Percentiles rank a stretch among this genome's conserved stretches.
Conservation (phyloP, 2,329 filamentous ascomycete species). For the Xylariales sp. region DNA sequence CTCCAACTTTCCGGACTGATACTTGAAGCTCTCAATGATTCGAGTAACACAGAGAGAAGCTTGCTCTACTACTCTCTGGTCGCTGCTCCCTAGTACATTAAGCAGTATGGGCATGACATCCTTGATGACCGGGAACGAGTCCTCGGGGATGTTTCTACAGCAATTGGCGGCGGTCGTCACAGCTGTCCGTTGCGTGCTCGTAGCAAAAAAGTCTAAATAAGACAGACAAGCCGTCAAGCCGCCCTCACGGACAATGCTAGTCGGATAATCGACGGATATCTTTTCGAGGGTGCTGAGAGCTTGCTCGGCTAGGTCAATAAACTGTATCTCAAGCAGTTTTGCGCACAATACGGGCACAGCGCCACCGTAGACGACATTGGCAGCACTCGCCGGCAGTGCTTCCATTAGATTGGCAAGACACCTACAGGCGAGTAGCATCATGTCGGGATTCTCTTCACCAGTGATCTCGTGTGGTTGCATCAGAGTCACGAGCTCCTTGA, state of each 20-base stretch:
- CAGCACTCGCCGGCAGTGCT: slow-evolving; percentile 83
- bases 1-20: slow-evolving; percentile 81
- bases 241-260: slow-evolving; percentile 91
- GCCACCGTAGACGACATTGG: slow-evolving; percentile 95
- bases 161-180: slow-evolving; percentile 98
- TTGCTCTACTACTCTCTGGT: slow-evolving; percentile 95
- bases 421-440: slow-evolving; percentile 94
- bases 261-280: slow-evolving; percentile 93
- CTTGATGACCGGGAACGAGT: slow-evolving; percentile 84
- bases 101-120: slow-evolving; percentile 96
- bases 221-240: slow-evolving; percentile 93
- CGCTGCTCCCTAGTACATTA: slow-evolving; percentile 84
- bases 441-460: slow-evolving; percentile 86
- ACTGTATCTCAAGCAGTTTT: slow-evolving; percentile 92
- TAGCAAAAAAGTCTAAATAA: slow-evolving; percentile 96
- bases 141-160: slow-evolving; percentile 91
- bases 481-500: slow-evolving; percentile 85
- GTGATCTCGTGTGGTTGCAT: slow-evolving; percentile 86
- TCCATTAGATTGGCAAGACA: slow-evolving; percentile 98
- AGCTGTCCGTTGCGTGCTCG: slow-evolving; percentile 91
- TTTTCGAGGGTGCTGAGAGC: slow-evolving; percentile 95
- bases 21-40: slow-evolving; percentile 95
- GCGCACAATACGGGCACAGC: slow-evolving; percentile 92
- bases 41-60: slow-evolving; percentile 92
- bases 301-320: slow-evolving; percentile 96